Evolutionary conservation across 2,329 filamentous ascomycete species (phyloP).

Genomic region (Leptosphaerulina australis): DNA sequence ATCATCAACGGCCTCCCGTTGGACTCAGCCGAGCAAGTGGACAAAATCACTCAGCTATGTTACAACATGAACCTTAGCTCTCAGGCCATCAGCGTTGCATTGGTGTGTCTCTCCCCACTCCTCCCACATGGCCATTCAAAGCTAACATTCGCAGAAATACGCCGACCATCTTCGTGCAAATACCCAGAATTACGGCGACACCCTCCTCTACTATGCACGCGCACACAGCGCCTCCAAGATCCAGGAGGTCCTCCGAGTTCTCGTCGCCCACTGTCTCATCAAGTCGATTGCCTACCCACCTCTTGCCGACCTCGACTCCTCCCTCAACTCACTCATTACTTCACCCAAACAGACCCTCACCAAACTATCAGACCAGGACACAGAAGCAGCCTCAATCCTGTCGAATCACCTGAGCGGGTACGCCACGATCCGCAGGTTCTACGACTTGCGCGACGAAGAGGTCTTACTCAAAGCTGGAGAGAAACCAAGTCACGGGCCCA

Average conservation of each 20-base stretch:
- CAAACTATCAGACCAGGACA: constrained; percentile 73
- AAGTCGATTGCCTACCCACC: constrained; percentile 83
- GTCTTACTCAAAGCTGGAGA: constrained; percentile 45
- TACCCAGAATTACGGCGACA: constrained; percentile 80
- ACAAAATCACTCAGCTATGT: constrained; percentile 80
- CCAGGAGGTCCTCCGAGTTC: constrained; percentile 81
- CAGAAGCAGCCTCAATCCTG: constrained; percentile 81
- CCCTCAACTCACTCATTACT: constrained; percentile 71
- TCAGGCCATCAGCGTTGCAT: constrained; percentile 80
- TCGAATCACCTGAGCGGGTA: constrained; percentile 90
- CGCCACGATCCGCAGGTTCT: constrained; percentile 87
- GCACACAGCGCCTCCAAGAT: constrained; percentile 80
- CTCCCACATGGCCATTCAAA: background rate
- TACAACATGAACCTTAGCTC: constrained; percentile 77
- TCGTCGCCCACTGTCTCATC: constrained; percentile 85
- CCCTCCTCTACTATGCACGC: constrained; percentile 88
- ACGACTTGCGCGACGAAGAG: constrained; percentile 81
- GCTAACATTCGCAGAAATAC: constrained; percentile 67
- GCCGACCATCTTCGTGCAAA: constrained; percentile 76
- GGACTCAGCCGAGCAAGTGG: constrained; percentile 72
- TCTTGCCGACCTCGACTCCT: constrained; percentile 71
- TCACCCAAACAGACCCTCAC: constrained; percentile 75
- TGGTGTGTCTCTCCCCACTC: constrained; percentile 63
- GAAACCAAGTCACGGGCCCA: constrained; percentile 56
- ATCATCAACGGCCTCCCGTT: constrained; percentile 76